Evolutionary conservation across 441 rosid species (phyloP).

Genomic region (Isatis lusitanica): DNA sequence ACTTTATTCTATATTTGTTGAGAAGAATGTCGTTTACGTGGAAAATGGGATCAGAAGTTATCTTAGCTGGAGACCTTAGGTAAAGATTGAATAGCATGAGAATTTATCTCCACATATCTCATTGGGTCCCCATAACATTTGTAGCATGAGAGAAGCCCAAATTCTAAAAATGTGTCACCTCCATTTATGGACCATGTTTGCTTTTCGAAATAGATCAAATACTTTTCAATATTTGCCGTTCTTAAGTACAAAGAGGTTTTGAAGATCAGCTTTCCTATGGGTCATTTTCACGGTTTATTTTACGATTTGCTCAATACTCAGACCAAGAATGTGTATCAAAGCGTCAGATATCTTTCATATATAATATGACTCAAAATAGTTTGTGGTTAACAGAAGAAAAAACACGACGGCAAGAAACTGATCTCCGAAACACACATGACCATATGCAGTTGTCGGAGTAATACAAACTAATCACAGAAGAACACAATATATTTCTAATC

Average conservation of each 20-base stretch:
- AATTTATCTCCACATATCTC: background rate
- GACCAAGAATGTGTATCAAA: conserved; percentile 10
- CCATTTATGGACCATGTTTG: background rate
- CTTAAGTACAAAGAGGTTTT: background rate
- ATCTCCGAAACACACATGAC: conserved; percentile 7
- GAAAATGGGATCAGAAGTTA: background rate
- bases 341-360: conserved; percentile 12
- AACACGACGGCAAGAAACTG: conserved; percentile 21
- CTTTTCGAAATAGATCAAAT: background rate
- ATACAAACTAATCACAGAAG: conserved; percentile 13
- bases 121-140: conserved; percentile 6
- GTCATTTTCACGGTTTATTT: background rate
- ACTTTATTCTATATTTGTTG: conserved; percentile 17
- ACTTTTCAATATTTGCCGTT: background rate
- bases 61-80: background rate
- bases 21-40: conserved; percentile 1
- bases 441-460: background rate
- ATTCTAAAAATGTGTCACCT: background rate
- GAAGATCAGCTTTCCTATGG: conserved; percentile 7
- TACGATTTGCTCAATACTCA: background rate
- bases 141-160: conserved; percentile 1
- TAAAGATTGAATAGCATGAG: background rate
- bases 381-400: conserved; percentile 12
- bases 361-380: conserved; percentile 10
- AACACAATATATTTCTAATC: conserved; percentile 13